Conservation (phyloP, 2,329 filamentous ascomycete species). For the Fusarium anguioides region DNA sequence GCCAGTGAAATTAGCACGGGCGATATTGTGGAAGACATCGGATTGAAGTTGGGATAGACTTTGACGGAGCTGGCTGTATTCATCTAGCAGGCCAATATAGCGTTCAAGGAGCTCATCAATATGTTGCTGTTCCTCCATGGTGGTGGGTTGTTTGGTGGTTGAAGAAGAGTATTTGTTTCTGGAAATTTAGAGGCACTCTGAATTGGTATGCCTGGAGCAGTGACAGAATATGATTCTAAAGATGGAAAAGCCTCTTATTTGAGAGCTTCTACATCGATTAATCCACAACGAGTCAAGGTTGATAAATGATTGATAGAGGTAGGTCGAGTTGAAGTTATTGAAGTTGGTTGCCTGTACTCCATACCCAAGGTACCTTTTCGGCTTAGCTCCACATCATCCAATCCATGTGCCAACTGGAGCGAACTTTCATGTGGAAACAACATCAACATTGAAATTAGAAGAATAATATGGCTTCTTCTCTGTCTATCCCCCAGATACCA, state of each 20-base stretch:
- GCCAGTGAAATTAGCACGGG: slow-evolving; percentile 81
- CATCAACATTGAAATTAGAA: not conserved
- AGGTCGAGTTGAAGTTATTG: not conserved
- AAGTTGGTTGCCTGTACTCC: slow-evolving; percentile 8
- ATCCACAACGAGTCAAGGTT: not conserved
- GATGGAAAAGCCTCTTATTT: not conserved
- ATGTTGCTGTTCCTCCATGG: slow-evolving; percentile 48
- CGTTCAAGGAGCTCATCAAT: slow-evolving; percentile 73
- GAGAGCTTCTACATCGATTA: not conserved
- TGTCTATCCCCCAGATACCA: not conserved
- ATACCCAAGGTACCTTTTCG: slow-evolving; percentile 19
- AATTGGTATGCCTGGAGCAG: not conserved
- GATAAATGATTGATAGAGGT: not conserved
- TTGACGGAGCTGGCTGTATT: slow-evolving; percentile 70
- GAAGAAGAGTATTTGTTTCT: too few relatives aligned
- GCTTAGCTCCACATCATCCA: slow-evolving; percentile 24
- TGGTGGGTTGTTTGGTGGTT: not conserved
- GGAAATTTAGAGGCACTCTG: not conserved
- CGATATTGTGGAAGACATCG: slow-evolving; percentile 68
- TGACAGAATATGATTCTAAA: not conserved
- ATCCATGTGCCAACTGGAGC: too few relatives aligned
- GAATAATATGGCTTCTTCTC: not conserved
- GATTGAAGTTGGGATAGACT: slow-evolving; percentile 66
- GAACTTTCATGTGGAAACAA: not conserved
- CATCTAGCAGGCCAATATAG: slow-evolving; percentile 74